phyloP scores from a whole-genome alignment of 192 early-diverging fungal species.

The Geosiphon pyriformis region DNA sequence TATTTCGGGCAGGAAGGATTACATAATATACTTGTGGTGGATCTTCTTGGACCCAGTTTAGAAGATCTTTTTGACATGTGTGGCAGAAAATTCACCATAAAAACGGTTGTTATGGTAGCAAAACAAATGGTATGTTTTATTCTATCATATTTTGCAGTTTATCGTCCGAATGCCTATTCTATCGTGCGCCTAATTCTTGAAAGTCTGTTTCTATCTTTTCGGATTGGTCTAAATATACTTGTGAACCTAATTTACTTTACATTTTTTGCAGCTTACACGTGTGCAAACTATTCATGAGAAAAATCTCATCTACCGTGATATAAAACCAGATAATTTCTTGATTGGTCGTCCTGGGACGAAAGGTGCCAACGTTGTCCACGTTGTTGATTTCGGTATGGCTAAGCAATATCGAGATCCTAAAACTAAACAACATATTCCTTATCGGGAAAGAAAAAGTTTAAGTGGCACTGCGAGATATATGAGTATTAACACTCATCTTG shows the following conservation, averaged over 20 bases:
- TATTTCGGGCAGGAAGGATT: constrained; percentile 98
- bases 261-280: constrained; percentile 51
- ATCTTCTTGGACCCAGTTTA: constrained; percentile 86
- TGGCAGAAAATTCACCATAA: constrained; percentile 81
- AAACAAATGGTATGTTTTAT: constrained; percentile 76
- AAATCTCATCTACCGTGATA: constrained; percentile 95
- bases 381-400: constrained; percentile 99
- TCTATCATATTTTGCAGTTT: not conserved
- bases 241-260: not conserved
- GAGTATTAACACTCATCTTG: constrained; percentile 97
- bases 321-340: constrained; percentile 99
- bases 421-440: constrained; percentile 96
- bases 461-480: constrained; percentile 97
- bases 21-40: constrained; percentile 91
- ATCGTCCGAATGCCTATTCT: not conserved
- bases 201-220: not conserved
- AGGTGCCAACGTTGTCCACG: constrained; percentile 64
- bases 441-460: constrained; percentile 90
- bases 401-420: constrained; percentile 96
- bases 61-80: constrained; percentile 98
- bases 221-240: not conserved
- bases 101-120: constrained; percentile 95
- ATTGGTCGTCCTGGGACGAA: constrained; percentile 71
- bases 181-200: not conserved
- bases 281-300: constrained; percentile 93